These are phyloP conservation scores for Heritiera littoralis DNA, from an alignment of 345 rosid species.

Conservation along the genomic window DNA sequence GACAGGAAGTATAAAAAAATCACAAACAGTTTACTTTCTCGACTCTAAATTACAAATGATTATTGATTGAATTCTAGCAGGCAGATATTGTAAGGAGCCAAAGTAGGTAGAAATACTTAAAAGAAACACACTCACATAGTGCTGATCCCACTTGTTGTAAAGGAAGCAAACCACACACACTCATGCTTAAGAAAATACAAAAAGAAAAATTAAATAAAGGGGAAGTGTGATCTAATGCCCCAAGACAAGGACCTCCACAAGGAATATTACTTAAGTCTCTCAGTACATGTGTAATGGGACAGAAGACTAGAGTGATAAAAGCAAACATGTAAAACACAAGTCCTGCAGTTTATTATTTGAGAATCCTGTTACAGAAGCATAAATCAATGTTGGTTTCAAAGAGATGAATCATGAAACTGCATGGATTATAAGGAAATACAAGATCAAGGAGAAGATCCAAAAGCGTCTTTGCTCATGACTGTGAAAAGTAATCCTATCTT, in stretches of 20 bases:
- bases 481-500: neutral
- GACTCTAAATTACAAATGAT: too few species aligned
- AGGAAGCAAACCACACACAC: neutral
- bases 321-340: neutral
- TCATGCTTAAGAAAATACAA: neutral
- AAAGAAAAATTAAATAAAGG: too few species aligned
- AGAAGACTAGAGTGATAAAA: too few species aligned
- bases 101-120: neutral
- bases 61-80: neutral
- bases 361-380: neutral
- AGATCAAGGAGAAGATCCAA: neutral
- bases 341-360: neutral
- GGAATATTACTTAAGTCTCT: neutral
- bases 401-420: neutral
- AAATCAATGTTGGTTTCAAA: neutral
- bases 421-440: neutral
- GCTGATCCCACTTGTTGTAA: conserved; percentile 15
- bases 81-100: neutral
- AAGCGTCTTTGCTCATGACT: neutral
- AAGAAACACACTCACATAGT: neutral
- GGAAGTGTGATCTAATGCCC: neutral
- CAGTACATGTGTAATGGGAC: neutral
- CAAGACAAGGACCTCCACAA: conserved; percentile 21
- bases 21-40: too few species aligned
- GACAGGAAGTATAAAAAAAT: too few species aligned